Evolutionary conservation across 768 basidiomycete genomes (phyloP), one percentile per base, ranked within the genome.

Genomic region (Pleurotus platypus): DNA sequence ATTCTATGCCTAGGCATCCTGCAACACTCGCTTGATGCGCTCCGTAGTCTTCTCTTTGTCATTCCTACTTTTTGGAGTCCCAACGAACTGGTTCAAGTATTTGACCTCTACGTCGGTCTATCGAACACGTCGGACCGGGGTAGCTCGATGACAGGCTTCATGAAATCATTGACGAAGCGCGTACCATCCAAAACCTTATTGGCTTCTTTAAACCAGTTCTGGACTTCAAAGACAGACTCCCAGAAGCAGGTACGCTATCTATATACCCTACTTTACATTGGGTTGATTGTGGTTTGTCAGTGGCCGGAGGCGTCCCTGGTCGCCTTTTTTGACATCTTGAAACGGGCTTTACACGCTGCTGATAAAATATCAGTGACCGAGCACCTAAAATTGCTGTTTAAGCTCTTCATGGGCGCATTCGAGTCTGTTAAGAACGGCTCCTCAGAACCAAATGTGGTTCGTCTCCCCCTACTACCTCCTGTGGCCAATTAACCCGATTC

Each of bases 51-150:
- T 7, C 75, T 97, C 58, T 73, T 77, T 0, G 79, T 86, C 1
- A 86, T 97, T 27, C 92, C 94, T 0, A 83, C 86, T 3, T 98
- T 98, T 71, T 92, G 90, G 81, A 83, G 86, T 37, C 58, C 70
- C 15, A 69, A 70, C 16, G 90, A 92, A 60, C 66, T 92, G 26
- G 70, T 70, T 0, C 78, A 79, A 57, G 73, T 90, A 15, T 69
- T 85, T 22, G 77, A 70, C 39, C 73, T 90, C 5, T 84, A 85
- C 58, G 67, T 89, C 22, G 81, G 85, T 11, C 68, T 73, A 35
- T 69, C 64, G 47, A 67, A 75, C 12, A 64, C 75, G 5, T 71
- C 71, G 47, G 59, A 71, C 1, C 65, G 70, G 8, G 66, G 67
- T 12, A 46, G 67, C 8, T 59, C 69, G 7, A 67, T 86, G 64